Percentiles rank a stretch among this genome's conserved stretches.
Conservation (phyloP, 176 grass and related monocot genomes). For the Oryza officinalis region DNA sequence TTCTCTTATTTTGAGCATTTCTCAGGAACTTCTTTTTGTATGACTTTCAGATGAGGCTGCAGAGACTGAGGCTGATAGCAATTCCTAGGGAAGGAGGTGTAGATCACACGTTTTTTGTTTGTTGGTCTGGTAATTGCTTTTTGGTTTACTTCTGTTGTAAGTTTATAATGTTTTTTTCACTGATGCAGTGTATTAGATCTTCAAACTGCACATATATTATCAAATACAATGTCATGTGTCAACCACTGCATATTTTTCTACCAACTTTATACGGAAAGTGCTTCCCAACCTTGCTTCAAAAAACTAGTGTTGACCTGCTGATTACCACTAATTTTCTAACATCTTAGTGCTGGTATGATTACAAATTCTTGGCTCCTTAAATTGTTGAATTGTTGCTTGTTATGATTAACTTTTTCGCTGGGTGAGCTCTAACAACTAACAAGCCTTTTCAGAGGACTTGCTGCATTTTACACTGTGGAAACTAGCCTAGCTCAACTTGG, state of each 20-base stretch:
- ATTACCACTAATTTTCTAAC: not conserved
- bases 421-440: not conserved
- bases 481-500: conserved; percentile 8
- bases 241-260: not conserved
- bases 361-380: not conserved
- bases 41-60: conserved; percentile 49
- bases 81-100: conserved; percentile 35
- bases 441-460: not conserved
- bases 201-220: conserved; percentile 5
- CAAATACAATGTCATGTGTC: conserved; percentile 16
- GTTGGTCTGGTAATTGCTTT: conserved; percentile 33
- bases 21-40: conserved; percentile 22
- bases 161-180: conserved; percentile 20
- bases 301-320: not conserved
- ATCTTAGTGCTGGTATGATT: not conserved
- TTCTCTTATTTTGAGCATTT: not conserved
- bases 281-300: not conserved
- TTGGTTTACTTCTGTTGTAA: conserved; percentile 36
- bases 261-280: not conserved
- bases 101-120: conserved; percentile 24
- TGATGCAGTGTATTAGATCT: conserved; percentile 43
- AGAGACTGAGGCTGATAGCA: conserved; percentile 31
- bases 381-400: not conserved
- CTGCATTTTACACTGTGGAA: not conserved
- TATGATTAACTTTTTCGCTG: not conserved